Evolutionary conservation across 2,329 filamentous ascomycete genomes (phyloP), one percentile per base, ranked within the genome.

Genomic region (Arthrobotrys entomopaga): DNA sequence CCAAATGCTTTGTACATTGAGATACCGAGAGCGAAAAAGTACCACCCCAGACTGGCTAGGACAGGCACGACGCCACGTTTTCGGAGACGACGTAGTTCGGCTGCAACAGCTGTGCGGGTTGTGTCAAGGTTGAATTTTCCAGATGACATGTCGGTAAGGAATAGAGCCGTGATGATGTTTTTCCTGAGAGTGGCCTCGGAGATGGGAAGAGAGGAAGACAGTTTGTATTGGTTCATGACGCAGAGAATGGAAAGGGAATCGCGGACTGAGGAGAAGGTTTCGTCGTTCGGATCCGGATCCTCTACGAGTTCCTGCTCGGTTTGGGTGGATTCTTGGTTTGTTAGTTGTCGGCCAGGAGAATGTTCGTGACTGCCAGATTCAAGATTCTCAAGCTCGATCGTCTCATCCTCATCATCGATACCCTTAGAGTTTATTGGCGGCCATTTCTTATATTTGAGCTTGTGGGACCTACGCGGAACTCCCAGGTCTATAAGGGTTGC

Each of bases 171-270:
- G 11, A 77, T 43, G 34, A 79, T 66, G 11, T 77, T 54, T 38
- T 65, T 70, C 29, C 77, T 66, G 6, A 77, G 54, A 7, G 72
- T 67, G 40, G 50, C 52, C 54, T 73, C 60, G n/a, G 67, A 65
- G 15, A 74, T 66, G 8, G 53, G 34, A 5, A 75, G 46, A n/a
- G 46, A 56, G 19, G 60, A 63, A 4, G 64, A 76, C 16, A 78
- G 65, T 24, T 72, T 82, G 70, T 83, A 84, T 76, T 84, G 83
- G 52, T 84, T 84, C 80, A 84, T 82, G 4, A 81, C 81, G 54
- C 81, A 80, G 16, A 84, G 79, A 15, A 85, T 79, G 60, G 82
- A 84, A 77, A 84, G 81, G 0, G 82, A 83, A 69, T 85, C 83
- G 42, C 52, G 64, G 52, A 59, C 56, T 16, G n/a, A 58, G 2